Percentiles rank a stretch among this genome's conserved stretches.
Evolutionary conservation across 163 green algal species (phyloP).

Genomic region (Scenedesmus sp.): DNA sequence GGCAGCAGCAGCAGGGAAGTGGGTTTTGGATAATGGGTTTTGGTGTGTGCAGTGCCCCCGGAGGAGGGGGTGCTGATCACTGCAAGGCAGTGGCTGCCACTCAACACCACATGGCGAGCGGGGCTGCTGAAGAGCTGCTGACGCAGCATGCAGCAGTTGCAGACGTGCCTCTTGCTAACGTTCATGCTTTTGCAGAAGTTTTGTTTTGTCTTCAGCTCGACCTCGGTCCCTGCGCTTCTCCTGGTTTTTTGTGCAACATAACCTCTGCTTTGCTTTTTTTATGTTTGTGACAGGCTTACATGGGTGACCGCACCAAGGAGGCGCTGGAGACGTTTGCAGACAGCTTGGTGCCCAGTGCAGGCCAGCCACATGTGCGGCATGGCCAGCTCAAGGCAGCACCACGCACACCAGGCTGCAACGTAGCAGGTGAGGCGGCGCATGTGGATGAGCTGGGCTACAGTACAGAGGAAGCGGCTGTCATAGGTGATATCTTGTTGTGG

Average conservation of each 20-base stretch:
- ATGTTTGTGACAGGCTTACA: slow-evolving; percentile 45
- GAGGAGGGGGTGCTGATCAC: no score
- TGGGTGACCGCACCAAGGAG: slow-evolving; percentile 88
- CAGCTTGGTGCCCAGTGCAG: slow-evolving; percentile 81
- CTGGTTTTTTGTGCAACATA: no score
- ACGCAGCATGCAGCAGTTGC: no score
- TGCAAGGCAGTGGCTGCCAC: no score
- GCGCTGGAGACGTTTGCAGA: slow-evolving; percentile 87
- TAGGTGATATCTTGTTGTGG: neutral
- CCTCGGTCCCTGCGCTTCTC: no score
- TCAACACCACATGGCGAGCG: no score
- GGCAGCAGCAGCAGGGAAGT: neutral
- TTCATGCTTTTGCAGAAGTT: no score
- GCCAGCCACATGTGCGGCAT: slow-evolving; percentile 80
- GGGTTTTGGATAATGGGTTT: no score
- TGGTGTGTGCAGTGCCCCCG: neutral
- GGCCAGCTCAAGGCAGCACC: slow-evolving; percentile 58
- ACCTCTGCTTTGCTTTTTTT: neutral
- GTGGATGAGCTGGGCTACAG: neutral
- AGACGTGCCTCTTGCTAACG: no score
- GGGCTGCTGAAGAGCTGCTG: no score
- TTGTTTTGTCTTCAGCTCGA: no score
- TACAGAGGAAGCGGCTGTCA: neutral
- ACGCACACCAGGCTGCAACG: slow-evolving; percentile 74
- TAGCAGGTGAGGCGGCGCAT: slow-evolving; percentile 61